Conservation (phyloP, 768 basidiomycete species). For the Dendrothele bispora region DNA sequence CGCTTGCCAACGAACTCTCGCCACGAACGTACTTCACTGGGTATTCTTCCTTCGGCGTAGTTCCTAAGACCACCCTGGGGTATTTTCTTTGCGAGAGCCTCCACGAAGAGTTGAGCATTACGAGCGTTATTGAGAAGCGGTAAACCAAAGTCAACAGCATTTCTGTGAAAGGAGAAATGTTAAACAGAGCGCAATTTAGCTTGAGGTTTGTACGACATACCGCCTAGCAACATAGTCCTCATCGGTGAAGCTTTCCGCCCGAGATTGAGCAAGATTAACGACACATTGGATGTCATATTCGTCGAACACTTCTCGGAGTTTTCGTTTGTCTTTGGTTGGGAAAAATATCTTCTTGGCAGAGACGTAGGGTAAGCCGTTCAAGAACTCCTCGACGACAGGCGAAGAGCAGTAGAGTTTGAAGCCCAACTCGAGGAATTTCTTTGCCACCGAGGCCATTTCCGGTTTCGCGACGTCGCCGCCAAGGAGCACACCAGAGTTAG, state of each 20-base stretch:
- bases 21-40: conserved; percentile 92
- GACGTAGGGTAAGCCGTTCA: conserved; percentile 79
- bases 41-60: conserved; percentile 87
- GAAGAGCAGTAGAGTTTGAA: conserved; percentile 96
- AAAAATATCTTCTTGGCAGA: conserved; percentile 89
- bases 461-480: conserved; percentile 89
- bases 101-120: conserved; percentile 88
- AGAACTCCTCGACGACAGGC: conserved; percentile 70
- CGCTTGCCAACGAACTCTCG: conserved; percentile 79
- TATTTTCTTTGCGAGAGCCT: conserved; percentile 82
- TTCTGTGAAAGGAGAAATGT: conserved; percentile 42
- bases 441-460: conserved; percentile 83
- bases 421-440: conserved; percentile 77
- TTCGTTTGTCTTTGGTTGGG: conserved; percentile 95
- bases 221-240: conserved; percentile 96
- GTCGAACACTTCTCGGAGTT: conserved; percentile 89
- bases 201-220: conserved; percentile 39
- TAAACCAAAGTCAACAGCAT: conserved; percentile 95
- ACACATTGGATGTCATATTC: conserved; percentile 94
- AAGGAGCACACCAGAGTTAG: conserved; percentile 84
- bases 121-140: conserved; percentile 89
- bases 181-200: conserved; percentile 6
- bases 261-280: conserved; percentile 84
- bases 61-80: conserved; percentile 72
- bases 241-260: conserved; percentile 76